Percentiles rank a stretch among this genome's conserved stretches.
Evolutionary conservation across 192 early-diverging fungal genomes (phyloP).

Genomic region (Oehlia diaphana): DNA sequence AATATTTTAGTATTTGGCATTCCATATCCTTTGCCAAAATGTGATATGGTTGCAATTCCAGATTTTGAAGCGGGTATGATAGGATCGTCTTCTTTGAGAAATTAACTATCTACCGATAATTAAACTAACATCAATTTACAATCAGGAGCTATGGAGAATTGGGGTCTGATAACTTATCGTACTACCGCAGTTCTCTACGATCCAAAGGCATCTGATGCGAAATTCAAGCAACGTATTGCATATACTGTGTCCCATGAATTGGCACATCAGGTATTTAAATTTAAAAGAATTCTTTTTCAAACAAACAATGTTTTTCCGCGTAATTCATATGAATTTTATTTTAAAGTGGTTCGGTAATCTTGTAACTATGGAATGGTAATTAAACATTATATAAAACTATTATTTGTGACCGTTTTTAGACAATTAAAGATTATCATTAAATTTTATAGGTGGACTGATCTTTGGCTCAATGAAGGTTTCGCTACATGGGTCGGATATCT

Average conservation of each 20-base stretch:
- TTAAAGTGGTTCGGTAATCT: slow-evolving; percentile 88
- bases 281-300: not conserved
- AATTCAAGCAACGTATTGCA: slow-evolving; percentile 80
- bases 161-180: slow-evolving; percentile 94
- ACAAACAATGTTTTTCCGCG: too few relatives aligned
- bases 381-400: not conserved
- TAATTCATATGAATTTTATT: not conserved
- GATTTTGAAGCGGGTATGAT: slow-evolving; percentile 78
- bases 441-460: slow-evolving; percentile 70
- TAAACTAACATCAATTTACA: not conserved
- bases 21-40: slow-evolving; percentile 90
- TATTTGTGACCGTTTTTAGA: not conserved
- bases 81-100: not conserved
- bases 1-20: slow-evolving; percentile 87
- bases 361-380: slow-evolving; percentile 87
- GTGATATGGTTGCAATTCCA: slow-evolving; percentile 88
- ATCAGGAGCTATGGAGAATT: slow-evolving; percentile 90
- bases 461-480: slow-evolving; percentile 98
- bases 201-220: slow-evolving; percentile 69
- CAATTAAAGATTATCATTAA: not conserved
- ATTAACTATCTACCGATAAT: not conserved
- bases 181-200: slow-evolving; percentile 84
- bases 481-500: slow-evolving; percentile 94
- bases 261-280: slow-evolving; percentile 57
- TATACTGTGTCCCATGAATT: slow-evolving; percentile 91